Evolutionary conservation across 495 filamentous ascomycete genomes (phyloP).

Genomic region (Aspergillus incahuasiensis): DNA sequence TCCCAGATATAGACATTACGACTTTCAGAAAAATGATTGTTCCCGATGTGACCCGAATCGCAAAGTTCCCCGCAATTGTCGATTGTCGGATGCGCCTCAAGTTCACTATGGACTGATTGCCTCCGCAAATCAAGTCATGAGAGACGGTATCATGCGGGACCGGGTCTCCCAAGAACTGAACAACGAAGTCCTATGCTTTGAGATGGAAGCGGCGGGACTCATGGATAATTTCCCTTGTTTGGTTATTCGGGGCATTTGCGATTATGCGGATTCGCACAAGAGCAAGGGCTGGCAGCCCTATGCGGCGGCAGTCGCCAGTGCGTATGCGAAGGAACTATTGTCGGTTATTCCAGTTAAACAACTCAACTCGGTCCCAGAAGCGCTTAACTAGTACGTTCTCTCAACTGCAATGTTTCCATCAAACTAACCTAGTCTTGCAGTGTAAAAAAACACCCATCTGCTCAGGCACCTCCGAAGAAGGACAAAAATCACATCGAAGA

Average conservation of each 20-base stretch:
- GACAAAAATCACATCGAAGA: too few relatives aligned
- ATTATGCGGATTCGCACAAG: conserved; percentile 15
- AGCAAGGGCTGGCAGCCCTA: conserved; percentile 12
- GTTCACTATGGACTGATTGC: conserved; percentile 4
- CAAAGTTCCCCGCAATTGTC: neutral
- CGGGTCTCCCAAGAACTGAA: neutral
- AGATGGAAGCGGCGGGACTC: conserved; percentile 3
- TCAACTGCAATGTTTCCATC: too few relatives aligned
- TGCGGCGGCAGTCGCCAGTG: neutral
- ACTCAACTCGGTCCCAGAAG: too few relatives aligned
- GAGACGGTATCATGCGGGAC: neutral
- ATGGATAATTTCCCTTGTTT: neutral
- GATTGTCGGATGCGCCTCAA: too few relatives aligned
- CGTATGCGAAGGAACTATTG: conserved; percentile 6
- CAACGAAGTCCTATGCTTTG: neutral
- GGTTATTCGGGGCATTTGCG: conserved; percentile 20
- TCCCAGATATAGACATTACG: neutral
- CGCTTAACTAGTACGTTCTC: too few relatives aligned
- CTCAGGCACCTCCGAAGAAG: too few relatives aligned
- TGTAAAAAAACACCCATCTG: too few relatives aligned
- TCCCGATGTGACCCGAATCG: neutral
- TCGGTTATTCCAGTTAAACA: neutral
- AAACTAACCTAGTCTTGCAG: too few relatives aligned
- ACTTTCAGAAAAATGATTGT: neutral
- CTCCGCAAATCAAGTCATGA: neutral